Percentiles rank a stretch among this genome's conserved stretches.
Evolutionary conservation across 768 basidiomycete genomes (phyloP).

Genomic region (Termitomyces sp.): DNA sequence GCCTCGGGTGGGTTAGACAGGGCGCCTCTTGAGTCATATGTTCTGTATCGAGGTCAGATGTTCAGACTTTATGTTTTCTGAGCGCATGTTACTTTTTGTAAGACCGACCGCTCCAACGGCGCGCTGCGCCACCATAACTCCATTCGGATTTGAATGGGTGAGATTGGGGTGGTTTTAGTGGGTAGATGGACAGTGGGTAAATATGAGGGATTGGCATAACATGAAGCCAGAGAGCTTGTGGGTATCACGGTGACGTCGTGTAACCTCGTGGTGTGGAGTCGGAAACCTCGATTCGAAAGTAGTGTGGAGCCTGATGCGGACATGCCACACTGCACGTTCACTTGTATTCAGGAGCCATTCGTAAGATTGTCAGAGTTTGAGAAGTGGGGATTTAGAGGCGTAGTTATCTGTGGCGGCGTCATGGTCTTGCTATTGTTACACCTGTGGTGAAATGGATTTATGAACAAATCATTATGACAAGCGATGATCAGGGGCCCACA

Average conservation of each 20-base stretch:
- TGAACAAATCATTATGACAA: neutral
- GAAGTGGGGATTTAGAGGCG: neutral
- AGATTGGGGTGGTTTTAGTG: neutral
- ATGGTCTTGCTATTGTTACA: neutral
- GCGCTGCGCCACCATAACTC: conserved; percentile 2
- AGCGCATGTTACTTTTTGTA: neutral
- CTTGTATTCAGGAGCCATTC: neutral
- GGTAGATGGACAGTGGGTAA: neutral
- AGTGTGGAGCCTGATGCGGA: neutral
- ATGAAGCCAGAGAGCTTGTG: too few species aligned
- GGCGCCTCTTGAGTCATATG: neutral
- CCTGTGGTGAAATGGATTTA: neutral
- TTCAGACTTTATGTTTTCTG: neutral
- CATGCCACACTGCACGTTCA: neutral
- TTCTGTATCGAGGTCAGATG: neutral
- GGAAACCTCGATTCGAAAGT: neutral
- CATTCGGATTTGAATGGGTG: neutral
- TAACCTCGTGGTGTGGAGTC: neutral
- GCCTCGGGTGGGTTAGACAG: neutral
- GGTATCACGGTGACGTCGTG: neutral
- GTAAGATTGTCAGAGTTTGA: neutral
- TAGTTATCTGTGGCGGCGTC: neutral
- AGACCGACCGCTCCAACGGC: too few species aligned
- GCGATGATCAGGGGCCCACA: neutral
- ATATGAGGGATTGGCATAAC: neutral